These are phyloP conservation scores for Croton setiger DNA, from an alignment of 441 rosid genomes.

Conservation along the genomic window DNA sequence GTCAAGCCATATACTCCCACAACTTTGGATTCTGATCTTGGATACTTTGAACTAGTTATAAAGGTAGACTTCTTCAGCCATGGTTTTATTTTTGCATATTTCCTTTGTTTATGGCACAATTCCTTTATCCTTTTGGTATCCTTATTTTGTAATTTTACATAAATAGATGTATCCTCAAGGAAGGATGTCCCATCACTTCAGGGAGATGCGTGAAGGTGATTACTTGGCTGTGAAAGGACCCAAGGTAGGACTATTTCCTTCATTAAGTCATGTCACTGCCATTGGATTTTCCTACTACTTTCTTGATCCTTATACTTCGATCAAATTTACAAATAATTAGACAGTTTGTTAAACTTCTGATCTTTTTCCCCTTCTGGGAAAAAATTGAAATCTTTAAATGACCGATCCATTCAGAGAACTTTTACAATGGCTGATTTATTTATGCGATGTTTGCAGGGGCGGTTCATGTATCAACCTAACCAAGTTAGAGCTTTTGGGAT, in stretches of 20 bases:
- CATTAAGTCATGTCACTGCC: background rate
- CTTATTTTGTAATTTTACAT: conserved; percentile 11
- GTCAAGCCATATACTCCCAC: conserved; percentile 89
- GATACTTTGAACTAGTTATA: conserved; percentile 73
- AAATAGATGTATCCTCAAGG: conserved; percentile 94
- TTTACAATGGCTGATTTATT: background rate
- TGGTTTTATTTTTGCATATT: conserved; percentile 3
- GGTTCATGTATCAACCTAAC: conserved; percentile 79
- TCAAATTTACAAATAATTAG: background rate
- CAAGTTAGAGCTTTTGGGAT: conserved; percentile 88
- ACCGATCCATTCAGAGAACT: background rate
- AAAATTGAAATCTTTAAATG: background rate
- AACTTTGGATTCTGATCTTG: conserved; percentile 81
- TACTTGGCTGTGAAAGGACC: conserved; percentile 86
- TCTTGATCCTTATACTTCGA: background rate
- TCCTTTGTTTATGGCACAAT: background rate
- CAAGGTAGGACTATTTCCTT: conserved; percentile 46
- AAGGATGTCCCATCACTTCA: conserved; percentile 95
- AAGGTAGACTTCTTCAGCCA: conserved; percentile 42
- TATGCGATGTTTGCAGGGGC: conserved; percentile 48
- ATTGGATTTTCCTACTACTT: background rate
- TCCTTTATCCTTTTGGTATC: background rate
- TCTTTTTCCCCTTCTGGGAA: background rate
- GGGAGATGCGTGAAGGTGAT: conserved; percentile 81
- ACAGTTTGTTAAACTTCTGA: background rate